Conservation (phyloP, 345 rosid species). For the Pistacia vera region DNA sequence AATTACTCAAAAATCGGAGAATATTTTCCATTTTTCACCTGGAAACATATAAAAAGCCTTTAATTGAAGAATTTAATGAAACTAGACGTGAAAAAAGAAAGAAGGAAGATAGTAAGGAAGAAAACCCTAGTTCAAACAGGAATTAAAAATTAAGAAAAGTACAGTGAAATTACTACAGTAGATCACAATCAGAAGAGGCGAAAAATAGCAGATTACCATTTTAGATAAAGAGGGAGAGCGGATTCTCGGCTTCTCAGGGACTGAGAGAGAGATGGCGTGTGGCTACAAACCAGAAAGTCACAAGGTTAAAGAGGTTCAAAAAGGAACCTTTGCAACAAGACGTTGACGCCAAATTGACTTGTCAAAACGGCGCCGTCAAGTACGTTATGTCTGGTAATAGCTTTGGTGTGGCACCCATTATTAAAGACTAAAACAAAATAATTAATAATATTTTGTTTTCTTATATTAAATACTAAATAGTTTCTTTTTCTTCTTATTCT, state of each 20-base stretch:
- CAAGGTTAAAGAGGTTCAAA: not conserved
- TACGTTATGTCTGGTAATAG: no score
- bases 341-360: not conserved
- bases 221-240: not conserved
- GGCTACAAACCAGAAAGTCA: not conserved
- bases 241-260: constrained; percentile 4
- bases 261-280: not conserved
- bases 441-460: no score
- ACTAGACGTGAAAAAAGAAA: not conserved
- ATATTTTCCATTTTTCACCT: not conserved
- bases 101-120: not conserved
- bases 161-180: not conserved
- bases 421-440: no score
- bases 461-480: no score
- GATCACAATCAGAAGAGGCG: not conserved
- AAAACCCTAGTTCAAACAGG: constrained; percentile 9
- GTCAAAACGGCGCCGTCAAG: not conserved
- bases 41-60: not conserved
- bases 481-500: no score
- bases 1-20: not conserved
- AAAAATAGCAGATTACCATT: not conserved
- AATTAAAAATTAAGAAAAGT: not conserved
- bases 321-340: not conserved
- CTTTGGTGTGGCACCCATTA: no score
- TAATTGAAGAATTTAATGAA: not conserved